Percentiles rank a stretch among this genome's conserved stretches.
These are phyloP conservation scores for Aspergillus clavatus DNA, from an alignment of 2,329 filamentous ascomycete genomes.

Conservation along the genomic window DNA sequence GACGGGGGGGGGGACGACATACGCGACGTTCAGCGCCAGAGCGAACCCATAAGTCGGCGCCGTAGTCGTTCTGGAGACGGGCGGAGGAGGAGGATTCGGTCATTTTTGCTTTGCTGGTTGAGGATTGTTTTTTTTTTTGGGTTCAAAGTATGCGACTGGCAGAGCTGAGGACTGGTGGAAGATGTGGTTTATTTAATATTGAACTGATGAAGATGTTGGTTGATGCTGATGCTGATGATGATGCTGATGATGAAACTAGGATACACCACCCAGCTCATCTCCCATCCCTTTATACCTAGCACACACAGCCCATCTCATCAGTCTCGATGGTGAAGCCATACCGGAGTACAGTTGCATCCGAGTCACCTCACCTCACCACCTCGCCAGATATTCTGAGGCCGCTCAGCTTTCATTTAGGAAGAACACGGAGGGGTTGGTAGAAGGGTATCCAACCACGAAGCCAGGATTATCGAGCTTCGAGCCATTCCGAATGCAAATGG, in stretches of 20 bases:
- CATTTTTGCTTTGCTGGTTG: not conserved
- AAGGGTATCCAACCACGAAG: not conserved
- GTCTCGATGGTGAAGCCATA: not conserved
- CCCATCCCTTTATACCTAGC: not conserved
- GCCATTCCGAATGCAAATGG: not conserved
- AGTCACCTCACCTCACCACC: not conserved
- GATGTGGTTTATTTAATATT: no score
- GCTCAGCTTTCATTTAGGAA: not conserved
- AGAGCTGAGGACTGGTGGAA: no score
- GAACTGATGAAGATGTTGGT: no score
- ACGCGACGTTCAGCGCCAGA: conserved; percentile 20
- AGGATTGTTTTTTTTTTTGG: not conserved
- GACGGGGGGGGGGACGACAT: conserved; percentile 2
- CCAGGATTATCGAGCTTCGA: not conserved
- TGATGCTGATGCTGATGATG: no score
- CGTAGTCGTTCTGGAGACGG: conserved; percentile 32
- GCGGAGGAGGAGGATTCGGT: conserved; percentile 10
- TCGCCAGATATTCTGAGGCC: not conserved
- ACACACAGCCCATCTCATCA: not conserved
- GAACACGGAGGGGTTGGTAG: not conserved
- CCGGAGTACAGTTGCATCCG: not conserved
- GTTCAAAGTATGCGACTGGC: not conserved
- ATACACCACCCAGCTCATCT: conserved; percentile 1
- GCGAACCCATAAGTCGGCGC: conserved; percentile 35
- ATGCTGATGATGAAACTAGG: no score